Conservation (phyloP, 1,139 yeast species). For the Ogataea hybrid region DNA sequence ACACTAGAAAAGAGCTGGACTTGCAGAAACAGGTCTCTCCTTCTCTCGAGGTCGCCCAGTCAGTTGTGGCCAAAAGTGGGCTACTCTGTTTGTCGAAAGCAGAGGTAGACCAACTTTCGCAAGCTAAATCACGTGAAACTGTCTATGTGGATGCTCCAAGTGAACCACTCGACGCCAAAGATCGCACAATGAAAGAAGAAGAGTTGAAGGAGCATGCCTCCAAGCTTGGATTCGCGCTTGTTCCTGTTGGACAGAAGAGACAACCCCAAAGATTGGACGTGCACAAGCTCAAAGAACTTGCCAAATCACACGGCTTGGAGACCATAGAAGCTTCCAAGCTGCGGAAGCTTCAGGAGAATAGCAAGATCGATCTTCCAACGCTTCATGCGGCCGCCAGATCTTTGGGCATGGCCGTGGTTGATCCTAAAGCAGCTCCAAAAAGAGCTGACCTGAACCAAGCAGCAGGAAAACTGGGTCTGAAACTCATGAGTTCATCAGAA, state of each 20-base stretch:
- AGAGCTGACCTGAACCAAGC: conserved; percentile 11
- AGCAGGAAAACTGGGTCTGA: conserved; percentile 30
- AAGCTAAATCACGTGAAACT: conserved; percentile 5
- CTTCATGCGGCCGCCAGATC: conserved; percentile 13
- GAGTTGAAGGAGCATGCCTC: conserved; percentile 20
- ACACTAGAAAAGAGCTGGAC: background rate
- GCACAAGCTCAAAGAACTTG: conserved; percentile 13
- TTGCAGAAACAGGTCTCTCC: conserved; percentile 1
- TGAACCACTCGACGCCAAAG: background rate
- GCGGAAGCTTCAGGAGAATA: conserved; percentile 12
- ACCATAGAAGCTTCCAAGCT: conserved; percentile 19
- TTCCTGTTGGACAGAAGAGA: conserved; percentile 19
- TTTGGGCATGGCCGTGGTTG: conserved; percentile 13
- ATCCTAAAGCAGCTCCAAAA: conserved; percentile 3
- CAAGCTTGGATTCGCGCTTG: conserved; percentile 28
- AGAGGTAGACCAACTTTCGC: background rate
- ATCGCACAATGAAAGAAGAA: background rate
- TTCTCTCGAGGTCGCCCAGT: conserved; percentile 17
- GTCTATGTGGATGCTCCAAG: conserved; percentile 21
- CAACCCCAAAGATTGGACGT: conserved; percentile 9
- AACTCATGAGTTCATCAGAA: conserved; percentile 28
- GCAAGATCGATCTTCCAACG: conserved; percentile 10
- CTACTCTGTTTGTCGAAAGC: conserved; percentile 6
- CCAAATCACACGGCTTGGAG: conserved; percentile 13
- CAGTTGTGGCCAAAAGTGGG: conserved; percentile 26